phyloP scores from a whole-genome alignment of 2,329 filamentous ascomycete species.

The Elsinoe australis region DNA sequence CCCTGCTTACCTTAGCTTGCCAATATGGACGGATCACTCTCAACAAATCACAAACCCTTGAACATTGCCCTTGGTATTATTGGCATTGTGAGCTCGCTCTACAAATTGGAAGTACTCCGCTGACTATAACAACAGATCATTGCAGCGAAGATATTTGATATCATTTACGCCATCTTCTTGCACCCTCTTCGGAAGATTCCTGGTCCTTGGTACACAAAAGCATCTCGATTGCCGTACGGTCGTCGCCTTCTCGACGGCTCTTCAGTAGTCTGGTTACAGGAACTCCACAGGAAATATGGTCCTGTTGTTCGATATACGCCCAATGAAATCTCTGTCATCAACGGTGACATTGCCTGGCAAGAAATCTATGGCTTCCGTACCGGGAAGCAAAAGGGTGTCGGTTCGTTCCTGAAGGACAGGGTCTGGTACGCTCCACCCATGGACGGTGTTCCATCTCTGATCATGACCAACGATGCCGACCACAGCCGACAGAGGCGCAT shows the following conservation, averaged over 20 bases:
- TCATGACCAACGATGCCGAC: conserved; percentile 26
- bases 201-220: conserved; percentile 31
- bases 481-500: conserved; percentile 33
- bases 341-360: conserved; percentile 37
- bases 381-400: conserved; percentile 31
- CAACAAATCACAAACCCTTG: conserved; percentile 1
- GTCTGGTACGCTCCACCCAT: conserved; percentile 30
- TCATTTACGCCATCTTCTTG: conserved; percentile 34
- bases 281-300: conserved; percentile 36
- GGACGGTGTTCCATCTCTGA: conserved; percentile 28
- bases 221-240: conserved; percentile 30
- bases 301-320: conserved; percentile 38
- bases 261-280: conserved; percentile 14
- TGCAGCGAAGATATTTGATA: conserved; percentile 10
- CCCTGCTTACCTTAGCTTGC: neutral
- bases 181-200: conserved; percentile 35
- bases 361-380: conserved; percentile 38
- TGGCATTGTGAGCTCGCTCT: conserved; percentile 11
- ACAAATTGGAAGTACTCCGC: neutral
- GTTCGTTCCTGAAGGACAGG: conserved; percentile 32
- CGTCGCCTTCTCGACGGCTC: conserved; percentile 26
- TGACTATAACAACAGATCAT: conserved; percentile 16
- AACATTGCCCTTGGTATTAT: conserved; percentile 14
- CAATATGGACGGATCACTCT: neutral
- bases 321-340: conserved; percentile 38